These are phyloP conservation scores for Sarocladium kiliense DNA, from an alignment of 2,329 filamentous ascomycete species.

Conservation along the genomic window DNA sequence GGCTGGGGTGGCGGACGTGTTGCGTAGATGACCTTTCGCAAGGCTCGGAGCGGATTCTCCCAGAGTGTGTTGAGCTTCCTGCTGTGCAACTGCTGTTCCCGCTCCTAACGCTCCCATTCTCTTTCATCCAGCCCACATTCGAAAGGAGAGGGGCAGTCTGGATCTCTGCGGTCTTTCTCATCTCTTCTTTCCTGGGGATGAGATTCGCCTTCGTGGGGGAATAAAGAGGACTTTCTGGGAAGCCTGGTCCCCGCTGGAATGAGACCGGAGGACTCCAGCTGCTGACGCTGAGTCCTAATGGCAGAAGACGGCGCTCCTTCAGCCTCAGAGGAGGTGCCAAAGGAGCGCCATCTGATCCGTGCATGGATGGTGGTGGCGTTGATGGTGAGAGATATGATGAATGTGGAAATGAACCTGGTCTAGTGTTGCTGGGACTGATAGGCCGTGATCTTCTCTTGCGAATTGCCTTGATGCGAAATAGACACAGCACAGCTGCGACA, in stretches of 20 bases:
- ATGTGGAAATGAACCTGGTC: too few relatives aligned
- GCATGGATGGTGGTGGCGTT: too few relatives aligned
- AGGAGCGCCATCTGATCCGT: constrained; percentile 18
- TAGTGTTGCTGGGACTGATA: constrained; percentile 15
- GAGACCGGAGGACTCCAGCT: constrained; percentile 20
- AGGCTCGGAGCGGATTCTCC: not conserved
- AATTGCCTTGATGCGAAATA: constrained; percentile 25
- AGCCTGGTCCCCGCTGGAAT: constrained; percentile 17
- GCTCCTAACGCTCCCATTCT: not conserved
- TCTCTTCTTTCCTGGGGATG: constrained; percentile 25
- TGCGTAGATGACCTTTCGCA: not conserved
- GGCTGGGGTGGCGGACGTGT: not conserved
- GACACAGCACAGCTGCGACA: constrained; percentile 29
- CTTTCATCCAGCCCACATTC: constrained; percentile 10
- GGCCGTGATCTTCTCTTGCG: constrained; percentile 13
- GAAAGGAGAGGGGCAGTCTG: constrained; percentile 12
- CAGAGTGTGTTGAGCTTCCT: not conserved
- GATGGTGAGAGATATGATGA: too few relatives aligned
- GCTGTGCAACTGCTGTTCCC: constrained; percentile 2
- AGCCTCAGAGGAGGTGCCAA: constrained; percentile 43
- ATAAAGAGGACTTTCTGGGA: constrained; percentile 33
- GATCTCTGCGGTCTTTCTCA: constrained; percentile 12
- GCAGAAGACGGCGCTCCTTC: constrained; percentile 39
- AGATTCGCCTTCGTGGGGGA: constrained; percentile 30
- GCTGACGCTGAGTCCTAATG: constrained; percentile 18